Base-by-base conservation (phyloP, 2,329 filamentous ascomycete species). In the Phoma sp. region DNA sequence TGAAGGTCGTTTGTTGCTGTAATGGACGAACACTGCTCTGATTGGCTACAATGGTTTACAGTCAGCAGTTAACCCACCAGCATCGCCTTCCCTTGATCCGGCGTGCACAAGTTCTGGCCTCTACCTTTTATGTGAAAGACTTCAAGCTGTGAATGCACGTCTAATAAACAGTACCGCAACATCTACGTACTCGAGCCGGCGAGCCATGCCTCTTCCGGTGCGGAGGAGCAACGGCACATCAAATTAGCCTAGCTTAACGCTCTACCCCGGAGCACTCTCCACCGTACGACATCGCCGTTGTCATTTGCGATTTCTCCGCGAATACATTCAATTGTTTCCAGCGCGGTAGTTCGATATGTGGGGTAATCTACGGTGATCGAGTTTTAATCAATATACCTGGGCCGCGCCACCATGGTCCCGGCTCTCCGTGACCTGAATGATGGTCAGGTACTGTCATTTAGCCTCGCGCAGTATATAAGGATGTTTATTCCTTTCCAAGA, bases 331-430 rank as follows among this genome's bases (percentile, higher is more conserved):
- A 5, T 53, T 32, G 34, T 51, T 51, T 59, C 30, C 43, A 42
- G 15, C 21, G 17, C 5, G 29, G 28, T 37, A 37, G 5, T 23
- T 30, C 48, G 58, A 60, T 62, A 38, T 65, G 57, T 66, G 58
- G 59, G 49, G 54, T 56, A 62, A 57, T 55, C 33, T 54, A 59
- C 32, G 23, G 37, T 53, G 57, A 63, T 62, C 54, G 59, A n/a
- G 64, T 57, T 21, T 61, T 62, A 64, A 67, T 70, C 63, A 71
- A 60, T 64, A 42, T 66, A 59, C 56, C 57, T 66, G 60, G 50
- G 60, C 61, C 49, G 56, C 52, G 40, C 56, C 62, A 53, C 49
- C 53, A 58, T 55, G 49, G 50, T 57, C 38, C 21, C 42, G 32
- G 57, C 33, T 30, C 47, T 61, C 55, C 60, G 59, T 37, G 23